Conservation (phyloP, 176 grass and related monocot genomes). For the Phyllostachys edulis region DNA sequence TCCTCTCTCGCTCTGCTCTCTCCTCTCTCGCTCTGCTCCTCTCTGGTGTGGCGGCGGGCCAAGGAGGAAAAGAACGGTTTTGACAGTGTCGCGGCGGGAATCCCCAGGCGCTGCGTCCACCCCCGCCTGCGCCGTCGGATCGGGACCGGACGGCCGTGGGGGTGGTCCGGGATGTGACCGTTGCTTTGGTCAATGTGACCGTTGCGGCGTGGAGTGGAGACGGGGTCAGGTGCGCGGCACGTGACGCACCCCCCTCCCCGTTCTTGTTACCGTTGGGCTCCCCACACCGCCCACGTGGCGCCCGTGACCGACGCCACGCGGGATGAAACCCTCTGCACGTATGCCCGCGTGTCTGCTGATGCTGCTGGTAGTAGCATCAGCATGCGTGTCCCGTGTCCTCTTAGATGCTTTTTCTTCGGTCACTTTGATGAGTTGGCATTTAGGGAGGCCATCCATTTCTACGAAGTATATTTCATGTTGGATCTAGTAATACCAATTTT, state of each 20-base stretch:
- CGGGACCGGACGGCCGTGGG: constrained; percentile 17
- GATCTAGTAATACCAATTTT: too few relatives aligned
- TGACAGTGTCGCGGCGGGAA: constrained; percentile 24
- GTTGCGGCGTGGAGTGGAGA: constrained; percentile 38
- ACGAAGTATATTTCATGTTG: too few relatives aligned
- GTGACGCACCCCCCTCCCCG: constrained; percentile 13
- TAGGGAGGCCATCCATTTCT: neutral
- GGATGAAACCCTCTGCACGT: too few relatives aligned
- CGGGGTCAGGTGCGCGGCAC: constrained; percentile 48
- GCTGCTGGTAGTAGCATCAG: too few relatives aligned
- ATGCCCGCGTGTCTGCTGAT: too few relatives aligned
- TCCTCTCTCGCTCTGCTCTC: neutral
- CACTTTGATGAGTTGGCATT: neutral
- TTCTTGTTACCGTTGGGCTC: constrained; percentile 40
- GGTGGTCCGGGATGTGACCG: constrained; percentile 65
- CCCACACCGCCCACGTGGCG: constrained; percentile 4
- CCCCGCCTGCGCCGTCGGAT: constrained; percentile 32
- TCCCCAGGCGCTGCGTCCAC: constrained; percentile 11
- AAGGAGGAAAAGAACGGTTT: constrained; percentile 26
- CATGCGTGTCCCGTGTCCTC: neutral
- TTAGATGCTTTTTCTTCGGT: neutral
- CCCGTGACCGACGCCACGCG: constrained; percentile 12
- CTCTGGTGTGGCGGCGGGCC: constrained; percentile 31
- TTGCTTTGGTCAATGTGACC: constrained; percentile 80
- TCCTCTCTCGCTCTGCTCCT: neutral